These are phyloP conservation scores for Cryphonectria carpinicola DNA, from an alignment of 2,329 filamentous ascomycete species.

Conservation along the genomic window DNA sequence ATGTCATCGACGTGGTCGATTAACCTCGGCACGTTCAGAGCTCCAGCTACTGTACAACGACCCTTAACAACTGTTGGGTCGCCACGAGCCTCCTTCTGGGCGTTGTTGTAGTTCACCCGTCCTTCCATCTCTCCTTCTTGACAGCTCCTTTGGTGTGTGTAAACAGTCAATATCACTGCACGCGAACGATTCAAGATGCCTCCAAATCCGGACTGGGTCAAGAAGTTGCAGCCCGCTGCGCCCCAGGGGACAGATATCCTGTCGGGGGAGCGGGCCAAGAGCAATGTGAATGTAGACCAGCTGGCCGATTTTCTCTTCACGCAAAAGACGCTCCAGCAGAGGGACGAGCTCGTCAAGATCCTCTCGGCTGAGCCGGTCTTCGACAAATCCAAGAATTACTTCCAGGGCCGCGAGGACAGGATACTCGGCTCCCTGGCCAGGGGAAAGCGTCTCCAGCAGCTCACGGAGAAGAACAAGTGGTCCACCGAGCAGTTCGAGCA, in stretches of 20 bases:
- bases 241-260: constrained; percentile 73
- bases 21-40: constrained; percentile 7
- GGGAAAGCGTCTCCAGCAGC: constrained; percentile 70
- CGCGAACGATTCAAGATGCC: constrained; percentile 20
- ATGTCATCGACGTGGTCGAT: constrained; percentile 16
- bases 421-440: constrained; percentile 72
- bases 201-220: constrained; percentile 33
- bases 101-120: background rate
- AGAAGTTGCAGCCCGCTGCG: constrained; percentile 49
- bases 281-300: constrained; percentile 68
- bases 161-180: background rate
- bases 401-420: constrained; percentile 68
- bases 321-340: constrained; percentile 63
- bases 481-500: constrained; percentile 62
- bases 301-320: constrained; percentile 72
- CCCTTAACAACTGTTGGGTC: background rate
- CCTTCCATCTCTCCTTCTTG: background rate
- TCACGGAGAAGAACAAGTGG: constrained; percentile 71
- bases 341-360: constrained; percentile 64
- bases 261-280: constrained; percentile 67
- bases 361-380: constrained; percentile 71
- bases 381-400: constrained; percentile 79
- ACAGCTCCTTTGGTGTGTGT: background rate
- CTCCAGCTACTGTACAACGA: background rate
- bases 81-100: background rate